Percentiles rank a stretch among this genome's conserved stretches.
phyloP scores from a whole-genome alignment of 2,329 filamentous ascomycete genomes.

The Hymenoscyphus occultus region DNA sequence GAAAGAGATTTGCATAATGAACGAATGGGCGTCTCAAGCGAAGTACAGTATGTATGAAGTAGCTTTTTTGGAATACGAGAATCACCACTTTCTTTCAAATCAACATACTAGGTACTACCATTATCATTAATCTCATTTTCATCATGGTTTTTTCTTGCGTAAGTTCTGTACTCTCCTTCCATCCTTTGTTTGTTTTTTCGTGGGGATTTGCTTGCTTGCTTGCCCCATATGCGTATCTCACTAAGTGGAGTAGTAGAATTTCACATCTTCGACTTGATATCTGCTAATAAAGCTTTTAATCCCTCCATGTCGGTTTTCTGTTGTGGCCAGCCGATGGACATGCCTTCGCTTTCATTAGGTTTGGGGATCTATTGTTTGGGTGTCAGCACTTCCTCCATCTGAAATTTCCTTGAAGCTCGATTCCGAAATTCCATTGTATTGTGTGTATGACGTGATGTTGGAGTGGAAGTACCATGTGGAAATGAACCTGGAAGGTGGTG shows the following conservation, averaged over 20 bases:
- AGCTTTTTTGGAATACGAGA: too few relatives aligned
- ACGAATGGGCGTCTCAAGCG: too few relatives aligned
- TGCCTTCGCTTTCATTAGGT: slow-evolving; percentile 76
- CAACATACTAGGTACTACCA: too few relatives aligned
- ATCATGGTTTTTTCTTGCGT: too few relatives aligned
- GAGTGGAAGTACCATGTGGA: slow-evolving; percentile 71
- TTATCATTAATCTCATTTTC: too few relatives aligned
- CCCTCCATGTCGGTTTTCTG: slow-evolving; percentile 75
- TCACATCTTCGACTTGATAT: slow-evolving; percentile 88
- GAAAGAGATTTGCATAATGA: background rate
- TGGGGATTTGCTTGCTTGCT: too few relatives aligned
- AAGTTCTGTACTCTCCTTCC: too few relatives aligned
- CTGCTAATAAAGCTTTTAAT: slow-evolving; percentile 74
- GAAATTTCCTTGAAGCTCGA: background rate
- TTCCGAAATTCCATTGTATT: background rate
- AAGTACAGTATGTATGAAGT: too few relatives aligned
- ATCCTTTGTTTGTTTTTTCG: too few relatives aligned
- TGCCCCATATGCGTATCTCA: too few relatives aligned
- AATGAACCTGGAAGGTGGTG: slow-evolving; percentile 64
- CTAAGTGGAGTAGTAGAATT: background rate
- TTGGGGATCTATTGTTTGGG: slow-evolving; percentile 72
- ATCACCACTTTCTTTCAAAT: too few relatives aligned
- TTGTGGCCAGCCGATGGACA: slow-evolving; percentile 77
- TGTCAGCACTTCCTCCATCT: background rate
- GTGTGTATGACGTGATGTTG: background rate